Evolutionary conservation across 202 grass and related monocot species (phyloP), one percentile per base, ranked within the genome.

Genomic region (Sporobolus alterniflorus): DNA sequence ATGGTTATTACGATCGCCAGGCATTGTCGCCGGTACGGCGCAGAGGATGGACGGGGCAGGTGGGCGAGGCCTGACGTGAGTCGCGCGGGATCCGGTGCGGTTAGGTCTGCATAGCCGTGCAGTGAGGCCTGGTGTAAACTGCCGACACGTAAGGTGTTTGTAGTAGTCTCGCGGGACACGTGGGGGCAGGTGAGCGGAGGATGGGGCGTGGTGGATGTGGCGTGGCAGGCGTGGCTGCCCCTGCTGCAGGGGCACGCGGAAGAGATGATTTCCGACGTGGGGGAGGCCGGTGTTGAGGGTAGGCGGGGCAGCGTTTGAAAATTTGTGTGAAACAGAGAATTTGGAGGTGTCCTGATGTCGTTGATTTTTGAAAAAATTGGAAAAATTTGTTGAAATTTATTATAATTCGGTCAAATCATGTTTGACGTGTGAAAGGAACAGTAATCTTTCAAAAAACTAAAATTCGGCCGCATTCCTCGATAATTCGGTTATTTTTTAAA

Each of bases 191-290:
- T 29, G 48, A 69, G 12, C 0, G 74, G 43, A 2, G 40, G 11
- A 18, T 26, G 34, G 2, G 28, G 64, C 4, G 30, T 3, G n/a
- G 61, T 59, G 86, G 66, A 12, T 31, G 18, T 18, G 42, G 7
- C 24, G 69, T 2, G 17, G 55, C 2, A 55, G 69, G 14, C 44
- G 33, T 9, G 49, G 25, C 11, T 29, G 64, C 31, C 24, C 3
- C 25, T 57, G 43, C 68, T 78, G 67, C 67, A 21, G 48, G 40
- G 74, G 75, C 80, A 83, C 68, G 69, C 72, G 67, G 74, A 76
- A 33, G 86, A 64, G 67, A 83, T 39, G 29, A 24, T 72, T 55
- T 21, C 21, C 48, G 69, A 43, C 25, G 83, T 16, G 28, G 44
- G 52, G 62, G 49, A 30, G 56, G 62, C 11, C 24, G 83, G 25